Evolutionary conservation across 495 filamentous ascomycete species (phyloP).

Genomic region (Penicillium verhagenii): DNA sequence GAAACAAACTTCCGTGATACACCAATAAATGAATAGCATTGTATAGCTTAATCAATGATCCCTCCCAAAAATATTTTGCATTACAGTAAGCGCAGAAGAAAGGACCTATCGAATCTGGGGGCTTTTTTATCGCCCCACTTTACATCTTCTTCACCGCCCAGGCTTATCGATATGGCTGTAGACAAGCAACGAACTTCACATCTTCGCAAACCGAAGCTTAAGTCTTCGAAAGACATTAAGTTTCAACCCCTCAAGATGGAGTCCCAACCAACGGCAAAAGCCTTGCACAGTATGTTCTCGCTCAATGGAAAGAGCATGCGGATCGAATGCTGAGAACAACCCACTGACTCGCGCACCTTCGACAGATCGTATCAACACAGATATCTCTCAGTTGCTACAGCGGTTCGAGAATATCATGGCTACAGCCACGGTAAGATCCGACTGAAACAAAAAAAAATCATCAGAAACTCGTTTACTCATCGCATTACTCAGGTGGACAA

Average conservation of each 20-base stretch:
- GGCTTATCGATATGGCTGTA: neutral
- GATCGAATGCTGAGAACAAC: neutral
- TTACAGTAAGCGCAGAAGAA: too few relatives aligned
- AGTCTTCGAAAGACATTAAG: neutral
- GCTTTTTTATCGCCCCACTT: neutral
- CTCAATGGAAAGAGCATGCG: too few relatives aligned
- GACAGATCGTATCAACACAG: slow-evolving; percentile 53
- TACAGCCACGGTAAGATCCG: slow-evolving; percentile 48
- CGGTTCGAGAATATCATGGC: slow-evolving; percentile 63
- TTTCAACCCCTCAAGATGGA: slow-evolving; percentile 29
- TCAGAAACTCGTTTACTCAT: neutral
- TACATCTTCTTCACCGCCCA: slow-evolving; percentile 8
- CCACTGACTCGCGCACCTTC: slow-evolving; percentile 12
- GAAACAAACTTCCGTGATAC: neutral
- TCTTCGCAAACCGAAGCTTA: neutral
- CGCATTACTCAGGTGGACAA: slow-evolving; percentile 33
- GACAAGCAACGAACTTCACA: neutral
- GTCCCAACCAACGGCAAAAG: slow-evolving; percentile 36
- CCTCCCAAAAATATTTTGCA: too few relatives aligned
- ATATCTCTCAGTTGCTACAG: slow-evolving; percentile 56
- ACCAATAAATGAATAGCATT: neutral
- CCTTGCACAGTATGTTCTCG: slow-evolving; percentile 34
- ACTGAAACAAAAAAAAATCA: neutral
- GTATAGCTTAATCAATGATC: too few relatives aligned
- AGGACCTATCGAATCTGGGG: too few relatives aligned